These are phyloP conservation scores for Pistacia vera DNA, from an alignment of 345 rosid species.

Conservation along the genomic window DNA sequence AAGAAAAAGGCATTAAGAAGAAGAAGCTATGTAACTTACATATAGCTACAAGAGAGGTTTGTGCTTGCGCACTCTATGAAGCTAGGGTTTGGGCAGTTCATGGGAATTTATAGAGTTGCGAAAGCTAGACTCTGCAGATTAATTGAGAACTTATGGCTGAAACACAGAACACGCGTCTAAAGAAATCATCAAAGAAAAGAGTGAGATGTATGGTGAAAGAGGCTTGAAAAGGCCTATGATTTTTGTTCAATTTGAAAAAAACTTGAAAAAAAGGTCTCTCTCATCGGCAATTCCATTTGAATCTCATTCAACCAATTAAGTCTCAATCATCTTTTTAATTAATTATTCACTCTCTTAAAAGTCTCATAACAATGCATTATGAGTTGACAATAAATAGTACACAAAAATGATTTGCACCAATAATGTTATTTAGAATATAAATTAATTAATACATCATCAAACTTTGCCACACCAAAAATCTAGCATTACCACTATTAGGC, in stretches of 20 bases:
- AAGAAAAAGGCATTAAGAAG: no score
- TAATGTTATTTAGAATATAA: not conserved
- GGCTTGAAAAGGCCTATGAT: not conserved
- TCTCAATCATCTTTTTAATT: not conserved
- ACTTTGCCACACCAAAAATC: not conserved
- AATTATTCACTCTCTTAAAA: not conserved
- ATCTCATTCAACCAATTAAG: constrained; percentile 1
- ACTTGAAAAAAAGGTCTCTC: not conserved
- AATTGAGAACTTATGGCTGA: constrained; percentile 22
- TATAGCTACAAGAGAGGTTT: not conserved
- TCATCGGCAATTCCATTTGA: not conserved
- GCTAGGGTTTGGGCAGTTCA: constrained; percentile 4
- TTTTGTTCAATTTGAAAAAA: not conserved
- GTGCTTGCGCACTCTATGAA: not conserved
- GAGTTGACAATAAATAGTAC: constrained; percentile 1
- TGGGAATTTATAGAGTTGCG: not conserved
- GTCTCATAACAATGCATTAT: constrained; percentile 3
- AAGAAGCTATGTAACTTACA: not conserved
- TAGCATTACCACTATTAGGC: not conserved
- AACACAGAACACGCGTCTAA: constrained; percentile 28
- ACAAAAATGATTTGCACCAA: not conserved
- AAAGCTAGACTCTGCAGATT: not conserved
- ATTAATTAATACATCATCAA: no score
- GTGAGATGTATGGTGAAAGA: not conserved
- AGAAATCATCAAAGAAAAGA: not conserved